phyloP scores from a whole-genome alignment of 768 basidiomycete species.

The Macrolepiota fuliginosa region DNA sequence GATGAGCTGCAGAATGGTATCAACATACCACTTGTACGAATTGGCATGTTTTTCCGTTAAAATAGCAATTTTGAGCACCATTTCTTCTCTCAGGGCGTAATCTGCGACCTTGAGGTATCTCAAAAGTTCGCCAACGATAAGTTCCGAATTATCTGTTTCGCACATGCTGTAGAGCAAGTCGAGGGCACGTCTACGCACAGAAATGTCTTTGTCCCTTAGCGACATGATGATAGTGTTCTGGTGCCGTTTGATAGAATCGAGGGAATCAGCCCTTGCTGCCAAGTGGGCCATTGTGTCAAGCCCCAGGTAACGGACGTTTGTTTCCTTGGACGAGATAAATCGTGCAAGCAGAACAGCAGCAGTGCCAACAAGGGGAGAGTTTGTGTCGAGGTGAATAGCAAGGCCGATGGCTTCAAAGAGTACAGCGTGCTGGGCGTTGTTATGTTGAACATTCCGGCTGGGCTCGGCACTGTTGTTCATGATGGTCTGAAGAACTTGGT shows the following conservation, averaged over 20 bases:
- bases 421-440: conserved; percentile 98
- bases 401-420: conserved; percentile 97
- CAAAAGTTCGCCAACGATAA: conserved; percentile 93
- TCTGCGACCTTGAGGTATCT: conserved; percentile 95
- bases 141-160: conserved; percentile 93
- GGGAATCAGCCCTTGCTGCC: conserved; percentile 87
- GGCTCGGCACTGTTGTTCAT: conserved; percentile 92
- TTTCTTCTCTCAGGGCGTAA: conserved; percentile 94
- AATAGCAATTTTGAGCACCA: conserved; percentile 98
- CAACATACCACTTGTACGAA: conserved; percentile 99
- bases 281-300: conserved; percentile 98
- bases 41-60: conserved; percentile 98
- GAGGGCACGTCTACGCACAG: conserved; percentile 88
- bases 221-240: conserved; percentile 94
- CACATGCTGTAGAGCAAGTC: conserved; percentile 99
- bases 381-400: conserved; percentile 93
- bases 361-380: conserved; percentile 81
- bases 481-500: conserved; percentile 82
- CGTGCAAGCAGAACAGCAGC: conserved; percentile 90
- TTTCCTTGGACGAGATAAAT: conserved; percentile 97
- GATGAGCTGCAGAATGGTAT: conserved; percentile 94
- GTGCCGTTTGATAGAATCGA: conserved; percentile 92
- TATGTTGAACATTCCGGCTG: conserved; percentile 94
- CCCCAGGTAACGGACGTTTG: conserved; percentile 96
- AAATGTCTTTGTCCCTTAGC: conserved; percentile 95